Evolutionary conservation across 78 protist genomes (phyloP), one percentile per base, ranked within the genome.

Genomic region (Fonticula alba): DNA sequence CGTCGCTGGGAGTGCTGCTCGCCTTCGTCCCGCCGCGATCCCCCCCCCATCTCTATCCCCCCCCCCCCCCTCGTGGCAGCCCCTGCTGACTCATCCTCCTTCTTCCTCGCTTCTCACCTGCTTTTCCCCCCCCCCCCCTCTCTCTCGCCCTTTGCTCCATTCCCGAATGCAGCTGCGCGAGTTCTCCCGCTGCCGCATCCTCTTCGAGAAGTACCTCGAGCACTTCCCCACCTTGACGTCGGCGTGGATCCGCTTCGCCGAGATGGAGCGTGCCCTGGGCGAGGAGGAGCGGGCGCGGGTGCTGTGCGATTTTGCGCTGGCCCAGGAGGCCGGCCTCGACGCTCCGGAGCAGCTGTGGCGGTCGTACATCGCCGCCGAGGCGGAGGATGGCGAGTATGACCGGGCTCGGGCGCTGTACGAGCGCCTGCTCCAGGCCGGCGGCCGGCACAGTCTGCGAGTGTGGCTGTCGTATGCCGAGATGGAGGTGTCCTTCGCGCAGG

Each of bases 341-440:
- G 71, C 72, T 79, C 97, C 98, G 0, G 97, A 93, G 68, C 41
- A 76, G 15, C 38, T 88, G n/a, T 91, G 95, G 96, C 78, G 81
- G 74, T 61, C 69, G 26, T 75, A 64, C 64, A 81, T 81, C 46
- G 43, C 17, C 7, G 43, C 43, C 47, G 92, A 87, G 63, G 65
- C 68, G 49, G 79, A 61, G 17, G 17, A 54, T 35, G 50, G 57
- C n/a, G 82, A 76, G 36, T 58, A 20, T 29, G 81, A 68, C 29
- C 5, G 35, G 20, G 83, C 41, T 19, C 60, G 92, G 50, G 54
- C 31, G 35, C 78, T 91, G 51, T 92, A 85, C 63, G 60, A 76
- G 33, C 57, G 80, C 13, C 71, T 93, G 50, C 72, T 92, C 26
- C 64, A 66, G 62, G 46, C 76, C 33, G 83, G 90, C 37, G 53